These are phyloP conservation scores for Globisporangium nunn DNA, from an alignment of 352 stramenopile genomes.

Conservation along the genomic window DNA sequence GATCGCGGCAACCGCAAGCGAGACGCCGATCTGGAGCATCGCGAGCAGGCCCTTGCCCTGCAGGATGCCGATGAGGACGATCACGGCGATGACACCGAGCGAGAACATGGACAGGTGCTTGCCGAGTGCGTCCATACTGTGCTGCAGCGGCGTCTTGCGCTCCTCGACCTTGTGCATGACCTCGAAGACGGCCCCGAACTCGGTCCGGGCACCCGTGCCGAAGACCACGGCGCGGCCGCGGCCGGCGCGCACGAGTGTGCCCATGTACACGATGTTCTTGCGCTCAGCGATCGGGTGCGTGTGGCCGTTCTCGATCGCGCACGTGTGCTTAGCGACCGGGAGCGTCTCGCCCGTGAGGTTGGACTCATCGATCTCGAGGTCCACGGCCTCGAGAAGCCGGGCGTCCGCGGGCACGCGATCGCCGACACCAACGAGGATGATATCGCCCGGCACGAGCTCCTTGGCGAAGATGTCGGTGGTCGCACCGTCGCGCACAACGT, in stretches of 20 bases:
- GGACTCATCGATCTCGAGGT: slow-evolving; percentile 90
- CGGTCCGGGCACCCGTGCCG: slow-evolving; percentile 90
- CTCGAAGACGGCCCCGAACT: slow-evolving; percentile 95
- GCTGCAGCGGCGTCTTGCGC: slow-evolving; percentile 91
- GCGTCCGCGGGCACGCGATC: slow-evolving; percentile 92
- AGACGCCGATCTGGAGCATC: slow-evolving; percentile 95
- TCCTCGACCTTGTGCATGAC: slow-evolving; percentile 92
- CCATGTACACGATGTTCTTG: slow-evolving; percentile 95
- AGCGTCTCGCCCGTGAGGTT: slow-evolving; percentile 92
- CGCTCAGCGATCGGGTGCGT: slow-evolving; percentile 67
- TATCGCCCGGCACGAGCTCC: slow-evolving; percentile 77
- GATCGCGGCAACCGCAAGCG: slow-evolving; percentile 72
- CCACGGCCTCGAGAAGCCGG: slow-evolving; percentile 83
- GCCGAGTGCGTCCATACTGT: slow-evolving; percentile 95
- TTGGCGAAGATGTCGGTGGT: slow-evolving; percentile 62
- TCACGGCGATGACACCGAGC: slow-evolving; percentile 90
- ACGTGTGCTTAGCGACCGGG: slow-evolving; percentile 73
- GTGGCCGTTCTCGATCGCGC: slow-evolving; percentile 46
- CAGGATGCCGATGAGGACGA: slow-evolving; percentile 90
- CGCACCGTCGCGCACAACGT: slow-evolving; percentile 47
- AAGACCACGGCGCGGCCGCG: slow-evolving; percentile 92
- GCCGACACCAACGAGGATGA: slow-evolving; percentile 87
- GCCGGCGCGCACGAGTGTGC: slow-evolving; percentile 91
- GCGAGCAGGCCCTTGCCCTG: slow-evolving; percentile 90
- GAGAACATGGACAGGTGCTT: slow-evolving; percentile 93